Conservation (phyloP, 148 eudicot genomes). For the Rhododendron henanense region DNA sequence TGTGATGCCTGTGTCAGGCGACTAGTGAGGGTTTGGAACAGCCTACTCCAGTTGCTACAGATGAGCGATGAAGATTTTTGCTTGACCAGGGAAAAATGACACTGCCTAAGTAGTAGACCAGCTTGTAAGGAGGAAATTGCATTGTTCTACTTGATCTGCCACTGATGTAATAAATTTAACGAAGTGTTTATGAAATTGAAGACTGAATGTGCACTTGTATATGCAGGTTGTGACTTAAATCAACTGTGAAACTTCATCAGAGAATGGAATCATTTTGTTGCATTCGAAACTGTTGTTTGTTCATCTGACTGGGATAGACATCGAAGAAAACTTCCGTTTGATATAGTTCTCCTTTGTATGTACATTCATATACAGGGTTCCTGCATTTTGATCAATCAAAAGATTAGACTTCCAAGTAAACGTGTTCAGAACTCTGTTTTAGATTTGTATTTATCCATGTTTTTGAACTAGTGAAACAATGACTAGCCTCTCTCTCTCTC, state of each 20-base stretch:
- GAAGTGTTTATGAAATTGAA: not conserved
- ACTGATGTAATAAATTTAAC: not conserved
- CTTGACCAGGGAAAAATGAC: conserved; percentile 12
- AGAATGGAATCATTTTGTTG: conserved; percentile 15
- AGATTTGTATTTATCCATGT: not conserved
- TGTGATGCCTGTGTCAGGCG: conserved; percentile 24
- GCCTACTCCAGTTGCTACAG: conserved; percentile 27
- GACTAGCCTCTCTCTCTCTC: not conserved
- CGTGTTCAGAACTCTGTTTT: conserved; percentile 2
- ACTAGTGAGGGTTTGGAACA: conserved; percentile 24
- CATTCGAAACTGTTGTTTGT: conserved; percentile 1
- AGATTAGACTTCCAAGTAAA: conserved; percentile 4
- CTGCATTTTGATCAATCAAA: not conserved
- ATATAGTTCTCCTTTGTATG: not conserved
- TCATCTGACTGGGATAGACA: not conserved
- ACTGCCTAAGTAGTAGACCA: conserved; percentile 28
- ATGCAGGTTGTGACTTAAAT: conserved; percentile 25
- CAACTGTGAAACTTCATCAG: not conserved
- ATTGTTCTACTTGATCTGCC: not conserved
- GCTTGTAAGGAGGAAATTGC: conserved; percentile 20
- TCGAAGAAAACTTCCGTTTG: not conserved
- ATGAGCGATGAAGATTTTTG: conserved; percentile 17
- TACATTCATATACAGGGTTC: conserved; percentile 9
- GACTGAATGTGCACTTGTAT: not conserved
- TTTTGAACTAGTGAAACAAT: conserved; percentile 1